Percentiles rank a stretch among this genome's conserved stretches.
phyloP scores from a whole-genome alignment of 208 protist species.

The Leishmania aethiopica region DNA sequence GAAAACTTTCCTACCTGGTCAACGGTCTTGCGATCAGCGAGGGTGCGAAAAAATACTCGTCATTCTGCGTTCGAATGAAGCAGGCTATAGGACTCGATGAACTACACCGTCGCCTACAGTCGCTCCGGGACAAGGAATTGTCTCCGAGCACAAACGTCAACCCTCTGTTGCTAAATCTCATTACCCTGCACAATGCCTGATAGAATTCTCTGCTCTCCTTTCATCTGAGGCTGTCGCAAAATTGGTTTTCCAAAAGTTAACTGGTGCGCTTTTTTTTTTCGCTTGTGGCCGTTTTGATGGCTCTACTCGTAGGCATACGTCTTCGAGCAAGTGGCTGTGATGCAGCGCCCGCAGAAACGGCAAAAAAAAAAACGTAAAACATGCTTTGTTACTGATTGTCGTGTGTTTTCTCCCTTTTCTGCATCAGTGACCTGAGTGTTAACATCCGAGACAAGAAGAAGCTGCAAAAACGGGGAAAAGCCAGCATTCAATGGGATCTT shows the following conservation, averaged over 20 bases:
- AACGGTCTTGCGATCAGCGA: not conserved
- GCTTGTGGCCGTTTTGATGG: not conserved
- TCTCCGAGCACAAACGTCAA: constrained; percentile 1
- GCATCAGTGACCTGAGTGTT: no score
- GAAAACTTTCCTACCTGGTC: constrained; percentile 20
- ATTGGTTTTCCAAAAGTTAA: not conserved
- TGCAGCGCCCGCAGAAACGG: not conserved
- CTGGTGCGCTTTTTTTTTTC: not conserved
- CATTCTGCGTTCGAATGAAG: constrained; percentile 29
- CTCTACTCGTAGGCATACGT: no score
- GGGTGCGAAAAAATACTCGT: not conserved
- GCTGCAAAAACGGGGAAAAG: no score
- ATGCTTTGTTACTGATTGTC: no score
- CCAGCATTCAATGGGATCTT: no score
- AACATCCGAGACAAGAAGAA: no score
- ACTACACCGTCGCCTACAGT: constrained; percentile 8
- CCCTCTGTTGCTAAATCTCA: not conserved
- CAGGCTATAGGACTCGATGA: not conserved
- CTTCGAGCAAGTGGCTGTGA: not conserved
- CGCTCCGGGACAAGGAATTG: constrained; percentile 9
- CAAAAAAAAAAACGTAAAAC: no score
- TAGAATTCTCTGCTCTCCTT: not conserved
- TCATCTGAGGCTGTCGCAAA: not conserved
- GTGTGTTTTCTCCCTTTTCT: no score
- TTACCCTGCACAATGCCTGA: constrained; percentile 4